phyloP scores from a whole-genome alignment of 1,284 basidiomycete genomes.

The Athelia sp. region DNA sequence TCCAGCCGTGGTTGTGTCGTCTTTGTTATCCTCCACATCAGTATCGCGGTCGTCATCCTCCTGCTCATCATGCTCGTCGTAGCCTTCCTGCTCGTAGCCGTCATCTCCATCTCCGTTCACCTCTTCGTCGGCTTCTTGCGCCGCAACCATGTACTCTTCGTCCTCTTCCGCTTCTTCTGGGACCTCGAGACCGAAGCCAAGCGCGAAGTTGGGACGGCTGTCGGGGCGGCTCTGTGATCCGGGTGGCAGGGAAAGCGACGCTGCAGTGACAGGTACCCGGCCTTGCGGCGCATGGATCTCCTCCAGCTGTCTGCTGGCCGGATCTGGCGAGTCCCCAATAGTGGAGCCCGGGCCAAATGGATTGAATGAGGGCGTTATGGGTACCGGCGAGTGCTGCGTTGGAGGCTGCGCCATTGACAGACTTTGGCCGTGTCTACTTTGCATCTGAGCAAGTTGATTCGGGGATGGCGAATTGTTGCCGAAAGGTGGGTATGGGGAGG shows the following conservation, averaged over 20 bases:
- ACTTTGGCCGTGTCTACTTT: conserved; percentile 62
- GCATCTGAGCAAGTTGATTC: conserved; percentile 32
- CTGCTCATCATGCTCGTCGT: conserved; percentile 21
- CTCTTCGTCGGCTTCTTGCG: conserved; percentile 19
- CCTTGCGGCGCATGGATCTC: conserved; percentile 57
- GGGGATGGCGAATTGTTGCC: conserved; percentile 46
- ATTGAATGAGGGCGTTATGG: conserved; percentile 44
- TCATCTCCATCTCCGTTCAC: conserved; percentile 20
- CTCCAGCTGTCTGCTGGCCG: conserved; percentile 10
- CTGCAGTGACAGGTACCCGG: conserved; percentile 43
- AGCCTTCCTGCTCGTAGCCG: conserved; percentile 2
- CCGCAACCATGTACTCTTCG: conserved; percentile 25
- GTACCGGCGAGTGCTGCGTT: conserved; percentile 29
- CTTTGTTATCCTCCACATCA: conserved; percentile 25
- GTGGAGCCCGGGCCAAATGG: conserved; percentile 55
- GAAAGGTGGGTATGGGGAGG: conserved; percentile 58
- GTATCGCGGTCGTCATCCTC: conserved; percentile 15
- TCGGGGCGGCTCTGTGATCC: conserved; percentile 38
- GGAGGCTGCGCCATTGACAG: conserved; percentile 63
- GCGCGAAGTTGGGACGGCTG: conserved; percentile 63
- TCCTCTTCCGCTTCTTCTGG: conserved; percentile 63
- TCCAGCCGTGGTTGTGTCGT: conserved; percentile 37
- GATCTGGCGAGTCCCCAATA: conserved; percentile 30
- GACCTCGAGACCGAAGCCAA: conserved; percentile 74
- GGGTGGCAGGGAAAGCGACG: conserved; percentile 41